A percentile compares a stretch with the other conserved stretches of the same genome.
Conservation (phyloP, 148 eudicot species). For the Vaccinium myrtillus region DNA sequence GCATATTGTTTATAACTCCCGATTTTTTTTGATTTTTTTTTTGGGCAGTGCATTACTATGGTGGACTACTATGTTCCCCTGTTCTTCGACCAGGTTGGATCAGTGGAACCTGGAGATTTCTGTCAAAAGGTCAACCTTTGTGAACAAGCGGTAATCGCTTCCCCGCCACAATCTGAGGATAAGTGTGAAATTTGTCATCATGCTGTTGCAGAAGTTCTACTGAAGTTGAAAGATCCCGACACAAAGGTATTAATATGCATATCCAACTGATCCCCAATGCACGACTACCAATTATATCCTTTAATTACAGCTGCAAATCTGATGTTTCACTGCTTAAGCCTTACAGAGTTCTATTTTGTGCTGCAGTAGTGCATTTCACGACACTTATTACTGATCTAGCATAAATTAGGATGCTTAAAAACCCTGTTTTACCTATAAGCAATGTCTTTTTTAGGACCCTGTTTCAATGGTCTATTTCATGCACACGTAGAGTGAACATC, state of each 20-base stretch:
- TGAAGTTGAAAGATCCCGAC: slow-evolving; percentile 76
- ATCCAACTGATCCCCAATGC: neutral
- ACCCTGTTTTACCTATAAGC: neutral
- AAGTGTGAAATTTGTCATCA: slow-evolving; percentile 35
- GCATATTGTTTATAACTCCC: neutral
- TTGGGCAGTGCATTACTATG: slow-evolving; percentile 66
- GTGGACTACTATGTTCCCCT: slow-evolving; percentile 80
- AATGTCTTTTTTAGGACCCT: neutral
- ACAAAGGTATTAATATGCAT: slow-evolving; percentile 49
- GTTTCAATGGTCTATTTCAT: too few species aligned
- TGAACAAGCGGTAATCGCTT: slow-evolving; percentile 23
- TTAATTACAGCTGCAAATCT: neutral
- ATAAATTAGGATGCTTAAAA: neutral
- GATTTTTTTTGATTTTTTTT: slow-evolving; percentile 12
- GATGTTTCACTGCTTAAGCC: neutral
- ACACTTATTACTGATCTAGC: neutral
- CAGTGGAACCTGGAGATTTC: slow-evolving; percentile 56
- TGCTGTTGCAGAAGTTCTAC: slow-evolving; percentile 52
- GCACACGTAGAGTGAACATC: neutral
- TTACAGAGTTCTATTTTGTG: neutral
- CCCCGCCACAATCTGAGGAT: slow-evolving; percentile 26
- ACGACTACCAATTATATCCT: neutral
- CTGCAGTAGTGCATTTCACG: neutral
- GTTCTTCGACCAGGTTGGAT: slow-evolving; percentile 63
- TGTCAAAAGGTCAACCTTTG: slow-evolving; percentile 69